Evolutionary conservation across 768 basidiomycete genomes (phyloP), one percentile per base, ranked within the genome.

Genomic region (Mycena rebaudengoi): DNA sequence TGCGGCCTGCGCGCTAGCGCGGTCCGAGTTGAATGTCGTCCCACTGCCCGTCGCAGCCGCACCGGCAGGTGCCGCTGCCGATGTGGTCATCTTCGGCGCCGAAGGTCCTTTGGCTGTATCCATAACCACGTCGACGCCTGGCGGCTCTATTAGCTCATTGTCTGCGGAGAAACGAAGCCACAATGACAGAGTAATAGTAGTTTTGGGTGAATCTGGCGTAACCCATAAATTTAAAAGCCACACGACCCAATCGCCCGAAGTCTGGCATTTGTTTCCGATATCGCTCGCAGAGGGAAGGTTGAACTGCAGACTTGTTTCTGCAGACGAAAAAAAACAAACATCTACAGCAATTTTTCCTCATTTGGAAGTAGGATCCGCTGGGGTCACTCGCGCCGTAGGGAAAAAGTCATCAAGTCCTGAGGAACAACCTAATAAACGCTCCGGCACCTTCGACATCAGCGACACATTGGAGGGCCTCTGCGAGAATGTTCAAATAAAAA

Each of bases 61-160:
- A 7, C 14, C 26, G 32, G 55, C 35, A n/a, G 55, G 28, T 3
- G 35, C 25, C 10, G 44, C 20, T 7, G 35, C 26, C 16, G 21
- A 23, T n/a, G 39, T 32, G 16, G 40, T 14, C 6, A 43, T n/a
- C 23, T 37, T 40, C 32, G 61, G 5, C 18, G 57, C 40, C 2
- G 63, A 21, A 25, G 63, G 16, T 4, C 33, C 20, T n/a, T 21
- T 49, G 5, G 52, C 54, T n/a, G 62, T 60, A 2, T 52, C 58
- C 67, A 68, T 68, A 7, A 61, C 63, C 13, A 68, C 63, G 33
- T 68, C 67, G 35, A 61, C 35, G 46, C 66, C 66, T 67, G 45
- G 8, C 8, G 16, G 0, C 39, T n/a, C 35, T 13, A 32, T 12
- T 32, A 23, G 20, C 16, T 12, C 21, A 2, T 18, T 14, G 2